A percentile compares a stretch with the other conserved stretches of the same genome.
These are phyloP conservation scores for Serendipita sp. DNA, from an alignment of 768 basidiomycete species.

Conservation along the genomic window DNA sequence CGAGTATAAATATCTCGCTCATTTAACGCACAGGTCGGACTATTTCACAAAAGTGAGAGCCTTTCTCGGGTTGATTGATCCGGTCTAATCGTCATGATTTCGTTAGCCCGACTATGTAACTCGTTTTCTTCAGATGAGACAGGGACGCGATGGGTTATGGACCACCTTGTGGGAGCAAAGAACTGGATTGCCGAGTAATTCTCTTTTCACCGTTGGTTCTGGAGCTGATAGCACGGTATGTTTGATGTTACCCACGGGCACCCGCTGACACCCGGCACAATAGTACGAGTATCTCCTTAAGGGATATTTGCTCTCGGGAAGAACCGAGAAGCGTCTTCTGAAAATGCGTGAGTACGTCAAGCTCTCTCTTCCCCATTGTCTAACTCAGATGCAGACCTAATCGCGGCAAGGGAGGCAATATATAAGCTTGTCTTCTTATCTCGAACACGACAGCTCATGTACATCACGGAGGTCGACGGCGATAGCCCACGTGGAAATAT, in stretches of 20 bases:
- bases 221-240: constrained; percentile 43
- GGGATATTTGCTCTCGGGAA: constrained; percentile 48
- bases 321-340: constrained; percentile 40
- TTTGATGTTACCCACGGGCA: neutral
- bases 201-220: constrained; percentile 39
- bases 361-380: neutral
- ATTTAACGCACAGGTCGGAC: constrained; percentile 51
- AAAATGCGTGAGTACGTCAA: constrained; percentile 41
- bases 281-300: constrained; percentile 62
- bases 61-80: neutral
- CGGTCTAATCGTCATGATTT: neutral
- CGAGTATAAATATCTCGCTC: constrained; percentile 72
- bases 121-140: constrained; percentile 28
- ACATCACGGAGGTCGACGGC: constrained; percentile 41
- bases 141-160: constrained; percentile 46
- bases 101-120: constrained; percentile 35
- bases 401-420: constrained; percentile 12
- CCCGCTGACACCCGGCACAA: neutral
- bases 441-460: constrained; percentile 46
- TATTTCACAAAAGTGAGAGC: constrained; percentile 36
- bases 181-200: constrained; percentile 18
- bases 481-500: constrained; percentile 28
- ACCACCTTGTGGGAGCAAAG: constrained; percentile 40
- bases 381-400: constrained; percentile 10
- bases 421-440: constrained; percentile 47